A percentile compares a stretch with the other conserved stretches of the same genome.
Evolutionary conservation across 1,284 basidiomycete genomes (phyloP).

Genomic region (Trichosporon asahii): DNA sequence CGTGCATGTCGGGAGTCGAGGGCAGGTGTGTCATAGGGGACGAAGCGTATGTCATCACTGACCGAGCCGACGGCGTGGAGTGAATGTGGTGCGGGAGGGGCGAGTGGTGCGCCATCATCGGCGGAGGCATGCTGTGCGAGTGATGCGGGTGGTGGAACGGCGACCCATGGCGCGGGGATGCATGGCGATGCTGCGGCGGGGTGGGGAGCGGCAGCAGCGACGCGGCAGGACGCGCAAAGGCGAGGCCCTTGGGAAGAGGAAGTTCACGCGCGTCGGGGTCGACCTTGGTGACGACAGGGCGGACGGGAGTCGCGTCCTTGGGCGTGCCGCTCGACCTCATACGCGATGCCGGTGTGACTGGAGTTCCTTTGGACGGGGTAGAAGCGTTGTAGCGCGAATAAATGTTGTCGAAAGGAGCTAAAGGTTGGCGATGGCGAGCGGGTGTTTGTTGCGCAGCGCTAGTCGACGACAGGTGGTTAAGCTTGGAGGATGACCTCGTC

Average conservation of each 20-base stretch:
- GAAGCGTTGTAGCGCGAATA: slow-evolving; percentile 12
- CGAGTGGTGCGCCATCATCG: slow-evolving; percentile 15
- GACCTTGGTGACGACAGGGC: slow-evolving; percentile 23
- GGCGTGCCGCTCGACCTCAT: slow-evolving; percentile 14
- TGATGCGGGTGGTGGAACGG: slow-evolving; percentile 17
- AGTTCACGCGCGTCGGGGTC: slow-evolving; percentile 26
- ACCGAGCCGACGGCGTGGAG: slow-evolving; percentile 19
- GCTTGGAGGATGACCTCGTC: slow-evolving; percentile 12
- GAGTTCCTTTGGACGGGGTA: slow-evolving; percentile 10
- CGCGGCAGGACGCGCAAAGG: slow-evolving; percentile 17
- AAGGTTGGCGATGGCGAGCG: slow-evolving; percentile 24
- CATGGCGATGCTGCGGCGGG: slow-evolving; percentile 15
- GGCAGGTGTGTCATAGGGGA: slow-evolving; percentile 27
- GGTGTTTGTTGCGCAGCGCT: slow-evolving; percentile 14
- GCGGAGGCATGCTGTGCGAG: slow-evolving; percentile 8
- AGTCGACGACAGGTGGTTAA: slow-evolving; percentile 1
- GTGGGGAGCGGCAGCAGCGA: slow-evolving; percentile 19
- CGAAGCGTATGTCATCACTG: slow-evolving; percentile 21
- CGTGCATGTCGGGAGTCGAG: slow-evolving; percentile 22
- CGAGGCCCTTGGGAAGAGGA: slow-evolving; percentile 24
- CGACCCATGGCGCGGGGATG: slow-evolving; percentile 11
- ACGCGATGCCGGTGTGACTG: slow-evolving; percentile 20
- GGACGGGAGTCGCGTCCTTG: slow-evolving; percentile 23
- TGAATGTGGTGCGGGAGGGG: slow-evolving; percentile 16
- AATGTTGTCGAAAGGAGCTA: slow-evolving; percentile 23